Conservation (phyloP, 257 asterid species). For the Leptodermis oblonga region DNA sequence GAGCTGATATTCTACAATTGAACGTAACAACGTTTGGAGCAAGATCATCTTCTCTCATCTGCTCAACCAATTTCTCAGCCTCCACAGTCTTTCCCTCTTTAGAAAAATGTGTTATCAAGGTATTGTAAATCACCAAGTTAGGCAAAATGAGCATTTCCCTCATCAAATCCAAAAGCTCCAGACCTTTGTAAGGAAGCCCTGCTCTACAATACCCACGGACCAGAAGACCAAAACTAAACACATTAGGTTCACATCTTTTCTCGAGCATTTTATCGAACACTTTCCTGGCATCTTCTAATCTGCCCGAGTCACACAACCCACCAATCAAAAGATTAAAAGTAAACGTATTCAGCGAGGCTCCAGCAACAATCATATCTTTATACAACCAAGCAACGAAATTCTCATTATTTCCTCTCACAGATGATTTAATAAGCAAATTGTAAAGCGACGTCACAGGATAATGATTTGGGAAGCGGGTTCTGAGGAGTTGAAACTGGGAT, state of each 20-base stretch:
- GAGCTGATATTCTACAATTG: conserved; percentile 84
- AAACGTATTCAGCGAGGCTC: conserved; percentile 55
- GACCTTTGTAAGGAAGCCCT: conserved; percentile 50
- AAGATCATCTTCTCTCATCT: conserved; percentile 73
- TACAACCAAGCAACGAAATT: conserved; percentile 51
- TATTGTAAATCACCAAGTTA: conserved; percentile 69
- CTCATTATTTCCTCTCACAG: conserved; percentile 21
- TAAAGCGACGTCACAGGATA: conserved; percentile 56
- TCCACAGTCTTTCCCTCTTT: conserved; percentile 61
- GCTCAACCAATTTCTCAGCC: conserved; percentile 81
- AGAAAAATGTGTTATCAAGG: conserved; percentile 61
- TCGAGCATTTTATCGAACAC: conserved; percentile 70
- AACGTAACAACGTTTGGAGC: conserved; percentile 77
- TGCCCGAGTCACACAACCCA: conserved; percentile 56
- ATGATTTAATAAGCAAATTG: conserved; percentile 52
- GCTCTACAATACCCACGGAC: conserved; percentile 66
- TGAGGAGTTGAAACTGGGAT: conserved; percentile 58
- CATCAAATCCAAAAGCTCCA: conserved; percentile 65
- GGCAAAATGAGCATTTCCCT: conserved; percentile 46
- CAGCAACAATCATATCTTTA: conserved; percentile 59
- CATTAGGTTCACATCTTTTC: conserved; percentile 75
- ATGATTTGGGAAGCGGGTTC: conserved; percentile 35
- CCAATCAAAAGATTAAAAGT: conserved; percentile 72
- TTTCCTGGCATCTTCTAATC: conserved; percentile 62
- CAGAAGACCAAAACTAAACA: conserved; percentile 71